A percentile compares a stretch with the other conserved stretches of the same genome.
These are phyloP conservation scores for Postia placenta DNA, from an alignment of 768 basidiomycete species.

Conservation along the genomic window DNA sequence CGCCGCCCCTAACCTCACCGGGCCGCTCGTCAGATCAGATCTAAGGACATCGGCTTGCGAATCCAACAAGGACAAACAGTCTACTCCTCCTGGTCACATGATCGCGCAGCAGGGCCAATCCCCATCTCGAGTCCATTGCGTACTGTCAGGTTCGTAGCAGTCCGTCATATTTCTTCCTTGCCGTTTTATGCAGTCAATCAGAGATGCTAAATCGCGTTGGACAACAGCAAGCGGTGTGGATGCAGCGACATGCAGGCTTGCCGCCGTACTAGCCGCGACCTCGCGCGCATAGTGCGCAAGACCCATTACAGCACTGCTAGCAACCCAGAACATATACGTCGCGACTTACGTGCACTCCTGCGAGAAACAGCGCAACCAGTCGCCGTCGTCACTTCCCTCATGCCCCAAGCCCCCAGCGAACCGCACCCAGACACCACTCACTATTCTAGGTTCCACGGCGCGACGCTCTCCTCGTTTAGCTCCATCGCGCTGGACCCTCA, in stretches of 20 bases:
- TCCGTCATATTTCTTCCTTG: no score
- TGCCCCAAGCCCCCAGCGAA: conserved; percentile 28
- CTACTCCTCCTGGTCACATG: background rate
- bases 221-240: background rate
- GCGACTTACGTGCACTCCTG: conserved; percentile 49
- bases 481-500: conserved; percentile 87
- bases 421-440: background rate
- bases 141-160: no score
- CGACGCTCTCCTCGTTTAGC: conserved; percentile 90
- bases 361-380: conserved; percentile 81
- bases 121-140: no score
- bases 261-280: background rate
- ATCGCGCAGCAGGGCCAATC: no score
- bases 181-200: no score
- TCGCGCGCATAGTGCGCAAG: background rate
- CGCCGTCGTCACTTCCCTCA: conserved; percentile 71
- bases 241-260: background rate
- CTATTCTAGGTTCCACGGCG: conserved; percentile 61
- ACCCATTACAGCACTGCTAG: background rate
- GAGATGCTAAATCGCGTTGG: background rate
- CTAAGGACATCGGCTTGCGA: conserved; percentile 11
- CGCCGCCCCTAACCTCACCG: no score
- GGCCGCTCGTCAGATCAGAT: background rate
- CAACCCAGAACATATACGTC: conserved; percentile 5
- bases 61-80: conserved; percentile 20